A percentile compares a stretch with the other conserved stretches of the same genome.
Evolutionary conservation across 2,329 filamentous ascomycete species (phyloP).

Genomic region (Nemania diffusa): DNA sequence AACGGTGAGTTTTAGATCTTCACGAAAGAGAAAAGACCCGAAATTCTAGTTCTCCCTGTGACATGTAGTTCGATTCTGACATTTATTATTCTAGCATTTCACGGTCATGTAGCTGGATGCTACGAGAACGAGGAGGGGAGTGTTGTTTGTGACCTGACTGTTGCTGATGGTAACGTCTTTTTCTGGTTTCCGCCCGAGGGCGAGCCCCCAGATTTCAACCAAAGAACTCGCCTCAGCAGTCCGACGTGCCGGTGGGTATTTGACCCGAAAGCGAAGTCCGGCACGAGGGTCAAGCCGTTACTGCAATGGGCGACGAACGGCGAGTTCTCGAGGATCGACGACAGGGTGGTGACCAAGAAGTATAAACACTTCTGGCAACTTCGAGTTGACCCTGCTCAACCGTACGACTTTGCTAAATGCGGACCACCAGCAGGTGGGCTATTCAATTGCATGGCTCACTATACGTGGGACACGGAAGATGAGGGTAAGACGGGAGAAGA

Average conservation of each 20-base stretch:
- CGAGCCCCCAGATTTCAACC: conserved; percentile 40
- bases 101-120: conserved; percentile 60
- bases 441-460: conserved; percentile 60
- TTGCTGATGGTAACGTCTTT: conserved; percentile 58
- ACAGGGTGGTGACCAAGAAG: conserved; percentile 56
- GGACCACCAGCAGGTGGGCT: conserved; percentile 56
- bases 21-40: background rate
- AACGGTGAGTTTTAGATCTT: conserved; percentile 55
- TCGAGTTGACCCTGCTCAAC: conserved; percentile 50
- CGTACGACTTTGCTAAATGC: conserved; percentile 58
- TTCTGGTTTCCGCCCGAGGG: conserved; percentile 57
- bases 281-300: conserved; percentile 52
- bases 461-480: conserved; percentile 51
- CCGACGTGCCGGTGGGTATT: conserved; percentile 56
- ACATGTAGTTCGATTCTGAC: background rate
- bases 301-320: conserved; percentile 55
- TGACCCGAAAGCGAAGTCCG: conserved; percentile 50
- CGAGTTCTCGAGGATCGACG: conserved; percentile 63
- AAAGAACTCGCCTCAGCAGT: conserved; percentile 52
- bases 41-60: background rate
- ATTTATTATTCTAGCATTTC: conserved; percentile 50
- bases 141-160: conserved; percentile 57
- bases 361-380: conserved; percentile 61
- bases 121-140: conserved; percentile 60
- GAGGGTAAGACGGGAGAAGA: conserved; percentile 45